Base-by-base conservation (phyloP, 306 rosid genomes). In the Arachis stenosperma region DNA sequence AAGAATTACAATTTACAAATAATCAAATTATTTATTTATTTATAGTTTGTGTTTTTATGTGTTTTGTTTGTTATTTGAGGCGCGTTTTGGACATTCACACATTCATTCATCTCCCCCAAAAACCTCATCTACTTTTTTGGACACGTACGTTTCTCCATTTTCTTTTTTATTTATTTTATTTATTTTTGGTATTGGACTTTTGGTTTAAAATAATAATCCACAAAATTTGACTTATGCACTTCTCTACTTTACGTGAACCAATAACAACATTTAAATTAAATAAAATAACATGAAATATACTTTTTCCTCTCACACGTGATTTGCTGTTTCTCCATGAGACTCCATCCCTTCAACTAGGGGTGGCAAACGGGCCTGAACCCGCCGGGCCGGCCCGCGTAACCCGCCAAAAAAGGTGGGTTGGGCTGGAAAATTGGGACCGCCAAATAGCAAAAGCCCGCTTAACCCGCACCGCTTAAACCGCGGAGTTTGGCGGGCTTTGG, bases 241-340 rank as follows among this genome's bases (percentile, higher is more conserved):
- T 52, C 22, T 52, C 57, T 52, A 3, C 57, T 52, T 52, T 52
- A 52, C 57, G 57, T 52, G 57, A 52, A n/a, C 57, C 57, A 52
- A 52, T 52, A n/a, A 52, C 57, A 52, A 52, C 3, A 33, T 33
- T 33, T 33, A 33, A 33, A 22, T 52, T n/a, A 52, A 14, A 22
- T n/a, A 52, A 52, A 52, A 4, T n/a, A n/a, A n/a, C 6, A 52
- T 14, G 1, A 52, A n/a, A n/a, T 52, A 22, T n/a, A 52, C 22
- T 14, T 52, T 50, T 52, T 52, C 57, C 29, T 13, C 57, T 52
- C 57, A 22, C 57, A 52, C 57, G 57, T 52, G 57, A 52, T 22
- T n/a, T 52, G 57, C 57, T 52, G 57, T 10, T 9, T 46, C 51
- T 46, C 13, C n/a, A n/a, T n/a, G n/a, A n/a, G n/a, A n/a, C n/a